Evolutionary conservation across 2,329 filamentous ascomycete species (phyloP), one percentile per base, ranked within the genome.

Genomic region (Colletotrichum tropicicola): DNA sequence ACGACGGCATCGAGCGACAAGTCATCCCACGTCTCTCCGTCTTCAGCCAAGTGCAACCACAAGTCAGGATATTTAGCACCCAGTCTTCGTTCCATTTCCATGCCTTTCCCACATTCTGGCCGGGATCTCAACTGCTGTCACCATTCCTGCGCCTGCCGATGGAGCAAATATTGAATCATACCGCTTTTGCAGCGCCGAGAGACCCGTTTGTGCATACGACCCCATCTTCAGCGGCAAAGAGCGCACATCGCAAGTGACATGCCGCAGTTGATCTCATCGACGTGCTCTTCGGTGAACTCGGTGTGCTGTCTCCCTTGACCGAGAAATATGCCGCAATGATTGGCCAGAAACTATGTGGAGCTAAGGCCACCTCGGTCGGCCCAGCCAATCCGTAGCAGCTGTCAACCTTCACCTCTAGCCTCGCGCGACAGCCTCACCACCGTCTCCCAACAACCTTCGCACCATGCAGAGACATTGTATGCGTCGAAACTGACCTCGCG

Each of bases 381-480:
- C 23, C n/a, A 64, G 21, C 60, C 60, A 64, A 64, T 64, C 56
- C 48, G 35, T 54, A 54, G 56, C 56, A 51, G 35, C 21, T 48
- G 27, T 35, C 51, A 44, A 48, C 41, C 4, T 53, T 41, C 27
- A 60, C 17, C 7, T 51, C 35, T 57, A 65, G 62, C 57, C 61
- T 65, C 6, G 57, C 37, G 23, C 15, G 12, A 5, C 37, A 62
- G 62, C 62, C 62, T 62, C 37, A 62, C 49, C 19, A 41, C 27
- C 21, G 19, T 28, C 10, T 12, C 3, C 12, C 41, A 49, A 30
- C n/a, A n/a, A 45, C 10, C 35, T 32, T 12, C 17, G 15, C 44
- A 21, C 37, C 23, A 44, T 56, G 58, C 57, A 32, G 28, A 21
- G 7, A 15, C 13, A 27, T 39, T 23, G 25, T 39, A 39, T 7